Percentiles rank a stretch among this genome's conserved stretches.
Conservation (phyloP, 768 basidiomycete genomes). For the Agrocybe chaxingu region DNA sequence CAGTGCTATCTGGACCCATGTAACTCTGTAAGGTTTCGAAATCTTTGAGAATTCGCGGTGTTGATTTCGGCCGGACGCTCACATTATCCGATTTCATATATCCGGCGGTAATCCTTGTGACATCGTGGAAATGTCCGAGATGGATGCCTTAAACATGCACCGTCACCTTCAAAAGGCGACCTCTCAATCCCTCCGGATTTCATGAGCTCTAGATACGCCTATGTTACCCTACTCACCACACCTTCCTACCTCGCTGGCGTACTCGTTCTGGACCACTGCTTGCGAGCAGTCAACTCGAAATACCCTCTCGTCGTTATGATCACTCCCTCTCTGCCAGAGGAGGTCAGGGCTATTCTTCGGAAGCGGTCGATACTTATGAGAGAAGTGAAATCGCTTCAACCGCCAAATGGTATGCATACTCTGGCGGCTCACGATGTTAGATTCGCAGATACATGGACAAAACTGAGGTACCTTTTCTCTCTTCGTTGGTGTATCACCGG, state of each 20-base stretch:
- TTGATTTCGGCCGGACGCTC: slow-evolving; percentile 14
- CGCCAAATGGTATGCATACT: slow-evolving; percentile 39
- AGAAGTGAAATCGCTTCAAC: slow-evolving; percentile 60
- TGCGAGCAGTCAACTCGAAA: slow-evolving; percentile 50
- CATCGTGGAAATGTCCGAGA: slow-evolving; percentile 20
- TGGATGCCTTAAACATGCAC: slow-evolving; percentile 19
- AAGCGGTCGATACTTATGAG: slow-evolving; percentile 50
- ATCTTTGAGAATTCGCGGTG: slow-evolving; percentile 9
- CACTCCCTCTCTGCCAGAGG: slow-evolving; percentile 52
- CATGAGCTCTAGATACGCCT: slow-evolving; percentile 43
- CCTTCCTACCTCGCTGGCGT: slow-evolving; percentile 63
- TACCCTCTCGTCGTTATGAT: slow-evolving; percentile 84
- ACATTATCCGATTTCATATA: slow-evolving; percentile 16
- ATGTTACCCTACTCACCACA: slow-evolving; percentile 77
- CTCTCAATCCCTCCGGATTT: slow-evolving; percentile 8
- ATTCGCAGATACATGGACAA: slow-evolving; percentile 74
- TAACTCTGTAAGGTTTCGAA: slow-evolving; percentile 8
- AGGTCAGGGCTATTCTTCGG: slow-evolving; percentile 49
- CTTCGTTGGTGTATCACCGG: not conserved
- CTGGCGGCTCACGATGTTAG: slow-evolving; percentile 44
- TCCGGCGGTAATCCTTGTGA: slow-evolving; percentile 17
- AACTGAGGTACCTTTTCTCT: slow-evolving; percentile 41
- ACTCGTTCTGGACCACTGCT: slow-evolving; percentile 56
- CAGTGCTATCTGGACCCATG: not conserved
- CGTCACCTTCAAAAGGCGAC: slow-evolving; percentile 8